A percentile compares a stretch with the other conserved stretches of the same genome.
Evolutionary conservation across 768 basidiomycete species (phyloP).

Genomic region (Leucocoprinus leucothites): DNA sequence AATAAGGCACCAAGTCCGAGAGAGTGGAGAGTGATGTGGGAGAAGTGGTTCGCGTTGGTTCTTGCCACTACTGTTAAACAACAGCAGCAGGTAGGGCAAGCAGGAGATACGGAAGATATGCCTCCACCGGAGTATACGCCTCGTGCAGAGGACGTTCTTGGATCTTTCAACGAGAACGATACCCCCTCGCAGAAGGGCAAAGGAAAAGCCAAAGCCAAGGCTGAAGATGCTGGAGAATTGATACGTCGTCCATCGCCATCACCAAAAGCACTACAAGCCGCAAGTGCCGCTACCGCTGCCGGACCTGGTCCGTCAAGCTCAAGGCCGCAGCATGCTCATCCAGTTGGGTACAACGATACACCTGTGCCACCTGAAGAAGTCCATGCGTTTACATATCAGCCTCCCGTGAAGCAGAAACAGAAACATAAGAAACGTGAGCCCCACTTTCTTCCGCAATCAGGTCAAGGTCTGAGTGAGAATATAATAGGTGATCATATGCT

Average conservation of each 20-base stretch:
- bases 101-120: conserved; percentile 40
- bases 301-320: conserved; percentile 21
- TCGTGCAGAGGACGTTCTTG: conserved; percentile 29
- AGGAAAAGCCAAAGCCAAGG: conserved; percentile 6
- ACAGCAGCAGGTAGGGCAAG: conserved; percentile 18
- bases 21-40: conserved; percentile 70
- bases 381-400: conserved; percentile 64
- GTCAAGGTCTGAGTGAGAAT: conserved; percentile 14
- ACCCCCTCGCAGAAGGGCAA: not conserved
- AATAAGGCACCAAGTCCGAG: conserved; percentile 40
- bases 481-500: conserved; percentile 79
- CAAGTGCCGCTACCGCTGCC: conserved; percentile 4
- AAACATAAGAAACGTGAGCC: conserved; percentile 69
- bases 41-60: conserved; percentile 67
- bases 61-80: conserved; percentile 44
- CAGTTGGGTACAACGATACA: conserved; percentile 43
- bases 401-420: conserved; percentile 39
- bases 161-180: too few species aligned
- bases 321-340: conserved; percentile 15
- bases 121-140: conserved; percentile 78
- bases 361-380: conserved; percentile 65
- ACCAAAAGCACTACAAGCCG: not conserved
- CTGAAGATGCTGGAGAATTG: conserved; percentile 13
- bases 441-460: not conserved
- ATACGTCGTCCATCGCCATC: too few species aligned